phyloP scores from a whole-genome alignment of 495 filamentous ascomycete genomes.

The Podospora sp. region DNA sequence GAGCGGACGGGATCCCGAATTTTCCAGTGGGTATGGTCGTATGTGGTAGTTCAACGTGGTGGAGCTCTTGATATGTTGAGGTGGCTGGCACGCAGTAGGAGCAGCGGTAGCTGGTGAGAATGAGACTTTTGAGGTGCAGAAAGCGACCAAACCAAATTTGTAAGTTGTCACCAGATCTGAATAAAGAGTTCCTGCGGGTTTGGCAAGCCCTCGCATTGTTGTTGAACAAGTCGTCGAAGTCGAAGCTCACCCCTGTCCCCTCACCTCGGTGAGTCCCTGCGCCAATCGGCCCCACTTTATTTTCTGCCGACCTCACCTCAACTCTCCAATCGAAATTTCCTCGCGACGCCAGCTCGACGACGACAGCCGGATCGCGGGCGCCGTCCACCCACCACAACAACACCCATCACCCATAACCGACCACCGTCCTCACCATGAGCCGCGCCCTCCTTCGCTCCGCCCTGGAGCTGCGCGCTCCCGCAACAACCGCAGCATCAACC shows the following conservation, averaged over 20 bases:
- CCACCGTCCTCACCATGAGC: slow-evolving; percentile 41
- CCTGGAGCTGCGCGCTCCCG: slow-evolving; percentile 48
- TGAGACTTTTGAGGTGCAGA: too few relatives aligned
- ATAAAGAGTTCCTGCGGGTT: too few relatives aligned
- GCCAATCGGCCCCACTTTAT: slow-evolving; percentile 7
- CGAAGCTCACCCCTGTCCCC: too few relatives aligned
- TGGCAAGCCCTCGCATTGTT: too few relatives aligned
- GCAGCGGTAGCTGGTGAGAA: too few relatives aligned
- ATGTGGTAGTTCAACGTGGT: too few relatives aligned
- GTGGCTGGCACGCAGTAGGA: too few relatives aligned
- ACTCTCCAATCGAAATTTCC: slow-evolving; percentile 19
- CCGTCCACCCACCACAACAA: slow-evolving; percentile 22
- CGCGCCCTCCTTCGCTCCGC: slow-evolving; percentile 50
- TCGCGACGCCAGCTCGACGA: neutral
- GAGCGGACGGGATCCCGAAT: slow-evolving; percentile 57
- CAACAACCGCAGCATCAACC: slow-evolving; percentile 37
- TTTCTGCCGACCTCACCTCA: slow-evolving; percentile 18
- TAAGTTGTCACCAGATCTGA: too few relatives aligned
- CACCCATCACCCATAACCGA: slow-evolving; percentile 14
- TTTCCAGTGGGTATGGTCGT: slow-evolving; percentile 29
- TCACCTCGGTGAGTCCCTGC: neutral
- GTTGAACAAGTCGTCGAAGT: too few relatives aligned
- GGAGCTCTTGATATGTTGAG: too few relatives aligned
- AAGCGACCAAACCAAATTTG: too few relatives aligned
- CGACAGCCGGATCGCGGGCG: slow-evolving; percentile 3